Evolutionary conservation across 305 asterid genomes (phyloP), one percentile per base, ranked within the genome.

Genomic region (Rubia peregrina): DNA sequence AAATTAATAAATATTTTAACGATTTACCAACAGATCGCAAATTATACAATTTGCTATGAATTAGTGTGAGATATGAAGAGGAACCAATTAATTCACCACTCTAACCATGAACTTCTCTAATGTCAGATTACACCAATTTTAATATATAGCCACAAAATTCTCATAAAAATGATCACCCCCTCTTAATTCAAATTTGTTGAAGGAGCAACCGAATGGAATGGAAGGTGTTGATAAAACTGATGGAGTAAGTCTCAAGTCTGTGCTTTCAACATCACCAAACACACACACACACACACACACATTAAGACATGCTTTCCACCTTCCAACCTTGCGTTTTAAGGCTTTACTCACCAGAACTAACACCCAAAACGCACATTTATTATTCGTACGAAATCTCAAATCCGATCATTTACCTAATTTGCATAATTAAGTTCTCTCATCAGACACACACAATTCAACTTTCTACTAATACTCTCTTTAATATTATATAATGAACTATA

Each of bases 251-350:
- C 26, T 77, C 8, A 83, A 82, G 85, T 81, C 57, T 36, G 46
- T 68, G 68, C 68, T 69, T 71, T 65, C 66, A 73, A 42, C 72
- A 78, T 74, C 85, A 89, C 89, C 92, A 82, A 84, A 83, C 84
- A 42, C 41, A 76, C 75, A 68, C 68, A 67, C 83, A 81, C 30
- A 26, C 68, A 51, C 6, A 30, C 30, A 64, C 78, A 75, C 80
- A 71, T 79, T 55, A 85, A 85, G 78, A 81, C 82, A 82, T 71
- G 17, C 88, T 73, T 77, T 82, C 74, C 85, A 90, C 82, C 91
- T 84, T 82, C 88, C 89, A 75, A 51, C 61, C 95, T 86, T 90
- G 62, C 71, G 3, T 55, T 61, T 76, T 74, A 82, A 85, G 90
- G 40, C 83, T 53, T 30, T 77, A 22, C n/a, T 75, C 41, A 33